Evolutionary conservation across 495 filamentous ascomycete genomes (phyloP).

Genomic region (Podospora pseudocomata): DNA sequence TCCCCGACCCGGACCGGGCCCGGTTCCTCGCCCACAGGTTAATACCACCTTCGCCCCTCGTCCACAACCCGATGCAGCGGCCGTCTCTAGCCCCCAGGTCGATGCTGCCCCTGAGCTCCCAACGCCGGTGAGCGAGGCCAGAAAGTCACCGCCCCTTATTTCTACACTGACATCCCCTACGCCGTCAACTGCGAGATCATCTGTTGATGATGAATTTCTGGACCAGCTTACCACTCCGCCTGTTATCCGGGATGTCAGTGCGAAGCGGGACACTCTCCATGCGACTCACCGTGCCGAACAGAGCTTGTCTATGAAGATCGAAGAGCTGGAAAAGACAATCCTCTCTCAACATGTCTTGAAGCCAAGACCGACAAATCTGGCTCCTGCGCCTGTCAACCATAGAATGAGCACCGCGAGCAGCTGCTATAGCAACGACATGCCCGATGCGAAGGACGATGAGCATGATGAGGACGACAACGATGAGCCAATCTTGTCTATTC

Average conservation of each 20-base stretch:
- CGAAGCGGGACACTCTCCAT: slow-evolving; percentile 43
- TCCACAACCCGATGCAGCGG: background rate
- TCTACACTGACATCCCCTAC: slow-evolving; percentile 17
- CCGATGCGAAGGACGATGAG: slow-evolving; percentile 17
- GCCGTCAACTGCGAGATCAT: slow-evolving; percentile 13
- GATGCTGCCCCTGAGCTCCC: background rate
- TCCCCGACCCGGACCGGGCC: too few relatives aligned
- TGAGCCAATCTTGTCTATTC: slow-evolving; percentile 26
- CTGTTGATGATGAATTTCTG: slow-evolving; percentile 23
- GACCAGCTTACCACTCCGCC: slow-evolving; percentile 29
- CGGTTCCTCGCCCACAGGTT: background rate
- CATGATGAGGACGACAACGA: slow-evolving; percentile 23
- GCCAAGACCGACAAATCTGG: slow-evolving; percentile 7
- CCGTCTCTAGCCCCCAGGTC: background rate
- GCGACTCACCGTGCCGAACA: slow-evolving; percentile 31
- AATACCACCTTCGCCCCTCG: background rate
- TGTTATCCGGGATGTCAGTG: slow-evolving; percentile 40
- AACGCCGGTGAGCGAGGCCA: background rate
- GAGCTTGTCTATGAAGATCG: slow-evolving; percentile 47
- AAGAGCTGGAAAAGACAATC: slow-evolving; percentile 37
- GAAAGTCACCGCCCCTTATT: slow-evolving; percentile 5
- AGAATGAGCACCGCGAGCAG: slow-evolving; percentile 27
- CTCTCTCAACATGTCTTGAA: slow-evolving; percentile 21
- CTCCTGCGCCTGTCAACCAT: background rate
- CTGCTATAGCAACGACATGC: slow-evolving; percentile 25